Evolutionary conservation across 2,329 filamentous ascomycete genomes (phyloP).

Genomic region (Diaporthe aspalathi): DNA sequence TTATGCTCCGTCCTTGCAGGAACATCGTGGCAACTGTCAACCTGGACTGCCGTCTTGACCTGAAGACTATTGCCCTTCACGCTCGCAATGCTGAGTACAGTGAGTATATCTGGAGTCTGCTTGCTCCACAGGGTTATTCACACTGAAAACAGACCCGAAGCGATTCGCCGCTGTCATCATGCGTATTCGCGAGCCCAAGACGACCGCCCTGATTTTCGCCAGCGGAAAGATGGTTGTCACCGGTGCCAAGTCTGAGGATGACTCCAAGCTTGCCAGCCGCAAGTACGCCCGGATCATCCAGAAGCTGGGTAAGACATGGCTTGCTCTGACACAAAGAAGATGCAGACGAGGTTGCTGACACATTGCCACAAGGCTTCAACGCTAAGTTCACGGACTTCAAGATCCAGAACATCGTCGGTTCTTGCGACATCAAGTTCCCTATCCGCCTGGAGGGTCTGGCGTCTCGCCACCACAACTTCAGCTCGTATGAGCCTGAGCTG

Average conservation of each 20-base stretch:
- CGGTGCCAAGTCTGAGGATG: constrained; percentile 96
- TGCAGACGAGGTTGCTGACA: background rate
- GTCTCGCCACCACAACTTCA: constrained; percentile 98
- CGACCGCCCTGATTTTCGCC: constrained; percentile 96
- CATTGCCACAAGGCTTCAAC: constrained; percentile 74
- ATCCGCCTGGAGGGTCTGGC: constrained; percentile 96
- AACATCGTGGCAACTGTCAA: constrained; percentile 99
- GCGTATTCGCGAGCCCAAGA: constrained; percentile 99
- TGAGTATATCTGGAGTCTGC: constrained; percentile 37
- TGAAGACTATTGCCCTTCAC: constrained; percentile 98
- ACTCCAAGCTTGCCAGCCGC: constrained; percentile 94
- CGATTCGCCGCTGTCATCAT: constrained; percentile 99
- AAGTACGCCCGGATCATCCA: constrained; percentile 99
- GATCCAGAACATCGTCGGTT: constrained; percentile 99
- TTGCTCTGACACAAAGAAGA: too few relatives aligned
- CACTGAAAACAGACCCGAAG: constrained; percentile 56
- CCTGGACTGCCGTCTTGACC: constrained; percentile 93
- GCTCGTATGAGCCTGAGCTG: constrained; percentile 96
- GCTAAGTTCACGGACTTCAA: constrained; percentile 99
- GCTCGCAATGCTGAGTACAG: constrained; percentile 98
- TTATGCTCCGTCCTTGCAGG: constrained; percentile 72
- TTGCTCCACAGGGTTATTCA: constrained; percentile 35
- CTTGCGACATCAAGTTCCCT: constrained; percentile 99
- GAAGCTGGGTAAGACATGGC: constrained; percentile 74
- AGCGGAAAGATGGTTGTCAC: constrained; percentile 99